Evolutionary conservation across 805 yeast species (phyloP).

Genomic region (Lachancea kluyveri): DNA sequence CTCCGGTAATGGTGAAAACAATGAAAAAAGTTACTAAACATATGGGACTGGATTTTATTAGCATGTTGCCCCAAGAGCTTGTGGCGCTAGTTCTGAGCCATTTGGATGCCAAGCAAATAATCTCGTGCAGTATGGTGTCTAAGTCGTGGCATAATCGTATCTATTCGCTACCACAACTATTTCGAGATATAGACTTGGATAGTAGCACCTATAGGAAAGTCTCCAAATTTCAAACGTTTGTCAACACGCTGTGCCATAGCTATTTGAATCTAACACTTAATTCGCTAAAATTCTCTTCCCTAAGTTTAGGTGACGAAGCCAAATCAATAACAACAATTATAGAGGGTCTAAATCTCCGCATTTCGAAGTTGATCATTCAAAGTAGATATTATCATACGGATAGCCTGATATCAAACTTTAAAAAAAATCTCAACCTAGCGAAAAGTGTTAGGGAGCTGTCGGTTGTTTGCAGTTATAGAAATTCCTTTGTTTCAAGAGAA

Average conservation of each 20-base stretch:
- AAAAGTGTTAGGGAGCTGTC: conserved; percentile 4
- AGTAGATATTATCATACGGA: conserved; percentile 2
- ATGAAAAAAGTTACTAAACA: neutral
- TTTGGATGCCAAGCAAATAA: conserved; percentile 17
- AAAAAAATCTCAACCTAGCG: neutral
- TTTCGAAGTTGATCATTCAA: conserved; percentile 12
- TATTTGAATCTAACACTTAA: neutral
- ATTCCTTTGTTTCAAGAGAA: conserved; percentile 1
- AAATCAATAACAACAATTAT: conserved; percentile 14
- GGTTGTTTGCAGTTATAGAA: conserved; percentile 4
- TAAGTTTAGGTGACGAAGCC: conserved; percentile 19
- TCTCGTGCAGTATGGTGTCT: conserved; percentile 15
- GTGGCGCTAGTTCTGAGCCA: conserved; percentile 14
- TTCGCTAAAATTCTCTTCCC: conserved; percentile 16
- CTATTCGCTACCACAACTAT: conserved; percentile 14
- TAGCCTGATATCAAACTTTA: neutral
- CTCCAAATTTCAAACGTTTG: conserved; percentile 14
- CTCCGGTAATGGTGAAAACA: neutral
- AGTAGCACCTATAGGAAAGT: conserved; percentile 13
- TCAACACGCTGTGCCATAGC: conserved; percentile 5
- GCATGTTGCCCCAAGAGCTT: conserved; percentile 23
- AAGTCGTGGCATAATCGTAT: conserved; percentile 21
- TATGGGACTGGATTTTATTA: conserved; percentile 14
- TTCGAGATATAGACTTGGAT: conserved; percentile 15
- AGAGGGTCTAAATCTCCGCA: conserved; percentile 7